Conservation (phyloP, 306 rosid species). For the Adenanthera pavonina region DNA sequence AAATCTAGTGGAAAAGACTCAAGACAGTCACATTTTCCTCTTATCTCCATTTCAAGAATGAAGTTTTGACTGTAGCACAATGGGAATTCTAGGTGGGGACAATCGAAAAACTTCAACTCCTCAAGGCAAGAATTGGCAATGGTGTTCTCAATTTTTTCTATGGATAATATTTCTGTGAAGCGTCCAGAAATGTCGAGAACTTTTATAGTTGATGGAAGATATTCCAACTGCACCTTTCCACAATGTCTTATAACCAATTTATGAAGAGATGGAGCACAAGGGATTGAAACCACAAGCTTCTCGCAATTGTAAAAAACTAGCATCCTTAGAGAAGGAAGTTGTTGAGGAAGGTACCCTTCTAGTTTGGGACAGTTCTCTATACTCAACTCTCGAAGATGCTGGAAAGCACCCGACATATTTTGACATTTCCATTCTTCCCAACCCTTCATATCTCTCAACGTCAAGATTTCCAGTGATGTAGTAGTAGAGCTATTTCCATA, state of each 20-base stretch:
- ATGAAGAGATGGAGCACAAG: not conserved
- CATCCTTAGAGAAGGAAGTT: not conserved
- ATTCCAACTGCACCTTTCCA: not conserved
- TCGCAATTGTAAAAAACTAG: not conserved
- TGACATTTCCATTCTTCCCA: slow-evolving; percentile 22
- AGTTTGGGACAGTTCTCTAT: not conserved
- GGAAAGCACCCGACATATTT: not conserved
- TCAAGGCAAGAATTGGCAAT: not conserved
- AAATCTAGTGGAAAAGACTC: not conserved
- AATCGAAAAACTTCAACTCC: not conserved
- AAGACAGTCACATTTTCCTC: not conserved
- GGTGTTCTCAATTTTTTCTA: not conserved
- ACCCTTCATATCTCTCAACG: too few species aligned
- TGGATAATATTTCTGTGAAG: not conserved
- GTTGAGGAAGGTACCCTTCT: not conserved
- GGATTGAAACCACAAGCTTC: not conserved
- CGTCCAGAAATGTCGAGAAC: not conserved
- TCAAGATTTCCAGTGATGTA: not conserved
- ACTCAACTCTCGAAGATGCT: not conserved
- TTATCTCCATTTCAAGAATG: not conserved
- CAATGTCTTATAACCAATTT: not conserved
- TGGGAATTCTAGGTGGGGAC: not conserved
- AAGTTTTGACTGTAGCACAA: not conserved
- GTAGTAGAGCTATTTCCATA: not conserved
- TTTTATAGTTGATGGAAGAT: not conserved